Evolutionary conservation across 2,329 filamentous ascomycete genomes (phyloP).

Genomic region (Sphaerulina populicola): DNA sequence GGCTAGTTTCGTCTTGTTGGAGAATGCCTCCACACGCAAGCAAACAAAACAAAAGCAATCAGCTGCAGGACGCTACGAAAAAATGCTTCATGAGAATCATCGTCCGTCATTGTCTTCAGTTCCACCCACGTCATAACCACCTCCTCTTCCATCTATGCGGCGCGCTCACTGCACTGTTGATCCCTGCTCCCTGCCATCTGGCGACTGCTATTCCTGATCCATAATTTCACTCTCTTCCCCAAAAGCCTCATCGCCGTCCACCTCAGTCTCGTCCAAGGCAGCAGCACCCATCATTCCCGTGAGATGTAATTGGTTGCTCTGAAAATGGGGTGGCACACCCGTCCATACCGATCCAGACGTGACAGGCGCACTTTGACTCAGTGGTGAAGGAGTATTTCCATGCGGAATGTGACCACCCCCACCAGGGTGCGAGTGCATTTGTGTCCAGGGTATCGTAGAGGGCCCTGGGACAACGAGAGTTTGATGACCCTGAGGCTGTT

Average conservation of each 20-base stretch:
- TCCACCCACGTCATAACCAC: no score
- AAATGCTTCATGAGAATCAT: no score
- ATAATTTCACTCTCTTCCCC: slow-evolving; percentile 41
- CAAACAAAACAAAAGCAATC: no score
- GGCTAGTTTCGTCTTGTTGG: no score
- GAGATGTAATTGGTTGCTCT: slow-evolving; percentile 27
- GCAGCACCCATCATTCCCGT: slow-evolving; percentile 34
- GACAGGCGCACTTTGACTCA: slow-evolving; percentile 29
- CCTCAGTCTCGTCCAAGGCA: slow-evolving; percentile 31
- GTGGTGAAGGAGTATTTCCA: slow-evolving; percentile 11
- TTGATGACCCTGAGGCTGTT: slow-evolving; percentile 21
- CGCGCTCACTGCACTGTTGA: not conserved
- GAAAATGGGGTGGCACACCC: slow-evolving; percentile 7
- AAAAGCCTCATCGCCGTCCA: slow-evolving; percentile 39
- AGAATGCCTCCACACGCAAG: no score
- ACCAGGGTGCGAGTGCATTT: not conserved
- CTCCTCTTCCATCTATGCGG: no score
- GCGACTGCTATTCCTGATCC: slow-evolving; percentile 22
- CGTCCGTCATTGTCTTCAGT: no score
- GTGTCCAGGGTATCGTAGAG: slow-evolving; percentile 15
- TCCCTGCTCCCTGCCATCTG: not conserved
- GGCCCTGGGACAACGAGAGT: slow-evolving; percentile 24
- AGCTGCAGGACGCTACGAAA: no score
- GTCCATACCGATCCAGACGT: slow-evolving; percentile 21
- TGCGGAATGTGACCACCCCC: not conserved